Evolutionary conservation across 306 rosid genomes (phyloP), one percentile per base, ranked within the genome.

Genomic region (Ceratonia siliqua): DNA sequence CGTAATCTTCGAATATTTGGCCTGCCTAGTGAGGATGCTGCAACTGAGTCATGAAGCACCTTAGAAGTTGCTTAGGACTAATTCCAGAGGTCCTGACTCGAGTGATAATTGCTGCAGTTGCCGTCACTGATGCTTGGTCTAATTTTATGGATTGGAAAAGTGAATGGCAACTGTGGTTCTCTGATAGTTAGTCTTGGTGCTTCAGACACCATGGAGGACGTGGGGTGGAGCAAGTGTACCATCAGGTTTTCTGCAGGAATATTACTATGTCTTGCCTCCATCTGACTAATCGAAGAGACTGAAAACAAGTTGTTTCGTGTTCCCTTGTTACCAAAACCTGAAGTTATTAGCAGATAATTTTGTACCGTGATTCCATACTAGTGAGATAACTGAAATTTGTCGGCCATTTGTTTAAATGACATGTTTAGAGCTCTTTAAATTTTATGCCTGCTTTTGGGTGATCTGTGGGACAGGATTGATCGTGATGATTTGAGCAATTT

Each of bases 1-100:
- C 81, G 97, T 68, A 94, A 94, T 86, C 97, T 94, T 54, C 85
- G 98, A 35, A 82, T 94, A 59, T 94, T 94, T 14, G 96, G 98
- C 49, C 79, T 86, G 61, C 96, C 97, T 0, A 74, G 70, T 14
- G 92, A 78, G 43, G 93, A 81, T 43, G 78, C 75, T 24, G 59
- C 86, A 8, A 39, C 79, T 5, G 94, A 91, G 74, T 70, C 85
- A 53, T 90, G 12, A 75, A 62, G 36, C 32, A 38, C 67, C 36
- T 54, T 10, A n/a, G 17, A 49, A 62, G 62, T 72, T 35, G 25
- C 58, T 0, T 27, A 39, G 7, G 49, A 28, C 58, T 38, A 35
- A 52, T 38, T 58, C 54, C 24, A 25, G 48, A 41, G 38, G 76
- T 70, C 12, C 30, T 57, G 13, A 68, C 56, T 62, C 32, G 46